Conservation (phyloP, 345 rosid genomes). For the Acer yangbiense region DNA sequence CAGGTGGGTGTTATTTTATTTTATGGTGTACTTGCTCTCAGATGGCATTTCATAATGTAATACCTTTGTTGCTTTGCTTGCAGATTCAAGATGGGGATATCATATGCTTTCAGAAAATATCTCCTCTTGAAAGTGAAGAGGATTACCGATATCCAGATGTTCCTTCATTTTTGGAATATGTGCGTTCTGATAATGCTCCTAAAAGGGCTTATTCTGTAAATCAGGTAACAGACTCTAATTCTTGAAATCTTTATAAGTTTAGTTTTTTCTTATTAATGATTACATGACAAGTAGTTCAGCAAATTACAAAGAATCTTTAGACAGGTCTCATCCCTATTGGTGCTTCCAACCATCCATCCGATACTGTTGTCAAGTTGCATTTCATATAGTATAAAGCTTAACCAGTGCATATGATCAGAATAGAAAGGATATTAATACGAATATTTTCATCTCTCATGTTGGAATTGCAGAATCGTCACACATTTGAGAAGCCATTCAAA, state of each 20-base stretch:
- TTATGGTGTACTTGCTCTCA: background rate
- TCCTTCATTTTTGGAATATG: constrained; percentile 74
- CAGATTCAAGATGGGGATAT: constrained; percentile 98
- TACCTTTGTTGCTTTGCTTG: constrained; percentile 19
- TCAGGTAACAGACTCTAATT: constrained; percentile 47
- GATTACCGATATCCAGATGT: constrained; percentile 70
- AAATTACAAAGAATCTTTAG: background rate
- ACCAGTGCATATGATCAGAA: too few species aligned
- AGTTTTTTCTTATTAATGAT: background rate
- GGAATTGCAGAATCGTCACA: constrained; percentile 58
- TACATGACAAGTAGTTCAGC: background rate
- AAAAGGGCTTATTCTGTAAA: constrained; percentile 75
- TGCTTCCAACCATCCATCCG: background rate
- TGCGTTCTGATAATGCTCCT: constrained; percentile 77
- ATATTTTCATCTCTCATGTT: background rate
- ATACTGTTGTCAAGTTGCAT: background rate
- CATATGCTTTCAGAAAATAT: constrained; percentile 86
- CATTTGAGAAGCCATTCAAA: constrained; percentile 58
- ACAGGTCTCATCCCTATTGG: background rate
- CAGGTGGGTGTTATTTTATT: constrained; percentile 51
- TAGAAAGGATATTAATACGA: background rate
- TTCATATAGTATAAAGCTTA: background rate
- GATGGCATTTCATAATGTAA: constrained; percentile 1
- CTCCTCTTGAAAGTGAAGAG: constrained; percentile 50
- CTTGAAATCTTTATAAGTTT: background rate